Evolutionary conservation across 2,329 filamentous ascomycete genomes (phyloP).

Genomic region (Paecilomyces formosus): DNA sequence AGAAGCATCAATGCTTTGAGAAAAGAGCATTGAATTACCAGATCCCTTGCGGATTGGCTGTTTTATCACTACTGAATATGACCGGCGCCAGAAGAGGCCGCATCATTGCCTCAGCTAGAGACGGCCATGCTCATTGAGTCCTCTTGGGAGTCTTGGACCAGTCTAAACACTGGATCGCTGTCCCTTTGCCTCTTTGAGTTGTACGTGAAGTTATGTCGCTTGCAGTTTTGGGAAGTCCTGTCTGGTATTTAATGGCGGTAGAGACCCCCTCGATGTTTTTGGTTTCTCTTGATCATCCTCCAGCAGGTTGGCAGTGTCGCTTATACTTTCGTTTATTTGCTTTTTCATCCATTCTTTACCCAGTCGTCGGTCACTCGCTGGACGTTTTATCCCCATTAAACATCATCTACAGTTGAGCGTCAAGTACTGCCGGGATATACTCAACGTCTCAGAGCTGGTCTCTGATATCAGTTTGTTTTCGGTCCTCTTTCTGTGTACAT

Average conservation of each 20-base stretch:
- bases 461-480: neutral
- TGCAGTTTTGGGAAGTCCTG: neutral
- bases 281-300: neutral
- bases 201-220: constrained; percentile 4
- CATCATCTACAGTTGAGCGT: neutral
- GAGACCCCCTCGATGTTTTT: neutral
- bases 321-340: constrained; percentile 1
- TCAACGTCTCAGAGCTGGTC: neutral
- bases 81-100: neutral
- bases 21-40: neutral
- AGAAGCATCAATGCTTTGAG: neutral
- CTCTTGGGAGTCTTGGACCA: neutral
- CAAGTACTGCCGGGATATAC: neutral
- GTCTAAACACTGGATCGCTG: neutral
- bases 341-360: neutral
- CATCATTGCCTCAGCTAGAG: neutral
- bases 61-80: neutral
- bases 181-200: neutral
- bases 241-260: neutral
- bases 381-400: neutral
- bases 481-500: neutral
- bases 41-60: neutral
- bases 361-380: neutral
- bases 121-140: neutral
- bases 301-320: neutral